A percentile compares a stretch with the other conserved stretches of the same genome.
phyloP scores from a whole-genome alignment of 2,329 filamentous ascomycete genomes.

The Ciborinia camelliae region DNA sequence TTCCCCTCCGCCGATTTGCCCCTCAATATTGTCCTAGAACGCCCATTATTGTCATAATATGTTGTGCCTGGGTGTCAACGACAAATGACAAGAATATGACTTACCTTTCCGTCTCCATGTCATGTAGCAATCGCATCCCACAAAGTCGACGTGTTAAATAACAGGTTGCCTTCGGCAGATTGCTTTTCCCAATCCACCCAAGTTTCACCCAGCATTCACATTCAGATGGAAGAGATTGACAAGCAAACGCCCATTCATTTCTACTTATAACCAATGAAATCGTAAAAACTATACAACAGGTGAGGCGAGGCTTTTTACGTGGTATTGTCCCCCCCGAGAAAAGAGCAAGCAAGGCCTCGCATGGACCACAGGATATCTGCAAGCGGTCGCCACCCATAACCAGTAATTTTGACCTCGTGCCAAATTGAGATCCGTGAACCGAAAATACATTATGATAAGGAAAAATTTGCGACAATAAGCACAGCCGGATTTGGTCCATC shows the following conservation, averaged over 20 bases:
- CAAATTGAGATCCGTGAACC: constrained; percentile 21
- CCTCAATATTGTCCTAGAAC: constrained; percentile 8
- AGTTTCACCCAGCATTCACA: constrained; percentile 20
- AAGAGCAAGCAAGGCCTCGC: constrained; percentile 25
- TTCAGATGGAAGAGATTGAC: constrained; percentile 23
- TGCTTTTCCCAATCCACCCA: constrained; percentile 14
- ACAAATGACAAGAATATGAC: constrained; percentile 23
- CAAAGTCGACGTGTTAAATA: constrained; percentile 25
- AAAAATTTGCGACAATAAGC: constrained; percentile 19
- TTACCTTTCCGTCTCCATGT: constrained; percentile 27
- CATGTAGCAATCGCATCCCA: constrained; percentile 23
- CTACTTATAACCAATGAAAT: constrained; percentile 26
- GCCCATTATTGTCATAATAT: constrained; percentile 9
- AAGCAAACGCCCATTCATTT: constrained; percentile 30
- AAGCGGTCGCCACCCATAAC: constrained; percentile 22
- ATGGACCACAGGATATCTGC: constrained; percentile 23
- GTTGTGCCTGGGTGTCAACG: constrained; percentile 5
- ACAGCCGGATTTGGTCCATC: constrained; percentile 10
- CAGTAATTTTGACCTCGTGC: constrained; percentile 25
- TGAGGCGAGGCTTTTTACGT: constrained; percentile 23
- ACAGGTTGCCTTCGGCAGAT: constrained; percentile 21
- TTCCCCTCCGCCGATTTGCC: not conserved
- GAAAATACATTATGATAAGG: constrained; percentile 23
- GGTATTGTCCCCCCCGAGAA: constrained; percentile 25
- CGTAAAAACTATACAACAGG: constrained; percentile 27